Base-by-base conservation (phyloP, 2,329 filamentous ascomycete species). In the Penicillium sp. region DNA sequence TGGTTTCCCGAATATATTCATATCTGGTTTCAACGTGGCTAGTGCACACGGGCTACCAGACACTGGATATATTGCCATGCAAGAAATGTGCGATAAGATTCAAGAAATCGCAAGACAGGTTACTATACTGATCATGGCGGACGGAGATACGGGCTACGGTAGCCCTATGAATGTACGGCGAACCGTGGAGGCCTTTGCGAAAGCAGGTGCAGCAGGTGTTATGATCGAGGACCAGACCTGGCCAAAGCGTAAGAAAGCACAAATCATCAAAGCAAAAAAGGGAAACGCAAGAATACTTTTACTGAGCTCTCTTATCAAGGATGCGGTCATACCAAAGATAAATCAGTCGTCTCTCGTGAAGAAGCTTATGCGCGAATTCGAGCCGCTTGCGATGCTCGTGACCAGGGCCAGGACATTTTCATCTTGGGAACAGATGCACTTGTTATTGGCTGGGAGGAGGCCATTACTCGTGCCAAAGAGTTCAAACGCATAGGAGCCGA, bases 141-240 rank as follows among this genome's bases (percentile, higher is more conserved):
- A 82, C 51, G 79, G 78, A 66, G 80, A 82, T 61, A 81, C 78
- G 1, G 80, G 80, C 3, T 82, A 81, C 58, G 79, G 79, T 9
- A 56, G 52, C 23, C 52, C 52, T 2, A 52, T 59, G 52, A 59
- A 55, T 46, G 52, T 59, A 5, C 42, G 43, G 24, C 52, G 57
- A 1, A 59, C 57, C 8, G 53, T 56, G 33, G 57, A 59, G 26
- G 68, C 71, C 21, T 80, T 79, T 65, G 74, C 74, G 33, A 71
- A 74, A 47, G 70, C 77, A 2, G 79, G 79, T 23, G 74, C 81
- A 18, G 79, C 80, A 1, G 79, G 74, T 0, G 65, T 81, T 14
- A 79, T 81, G 62, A 73, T 82, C 56, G 79, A 82, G 65, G 79
- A 81, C 65, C 77, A 81, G 64, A 73, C 79, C 1, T 80, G 77